Conservation (phyloP, 2,329 filamentous ascomycete species). For the Ophiostoma himal-ulmi region DNA sequence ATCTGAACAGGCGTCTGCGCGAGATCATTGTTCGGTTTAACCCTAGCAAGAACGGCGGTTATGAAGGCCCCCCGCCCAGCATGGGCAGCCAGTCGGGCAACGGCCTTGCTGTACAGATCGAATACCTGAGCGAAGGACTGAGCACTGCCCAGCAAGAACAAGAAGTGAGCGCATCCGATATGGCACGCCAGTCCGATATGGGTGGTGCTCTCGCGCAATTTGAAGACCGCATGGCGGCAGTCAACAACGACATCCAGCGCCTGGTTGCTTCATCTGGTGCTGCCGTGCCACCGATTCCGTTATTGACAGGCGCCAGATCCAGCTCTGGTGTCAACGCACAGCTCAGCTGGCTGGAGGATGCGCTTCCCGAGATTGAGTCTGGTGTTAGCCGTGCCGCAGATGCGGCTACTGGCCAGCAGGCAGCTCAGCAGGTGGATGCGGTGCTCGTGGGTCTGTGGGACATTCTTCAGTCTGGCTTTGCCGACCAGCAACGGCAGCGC, state of each 20-base stretch:
- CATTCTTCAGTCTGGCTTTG: slow-evolving; percentile 50
- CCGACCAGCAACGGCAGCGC: slow-evolving; percentile 50
- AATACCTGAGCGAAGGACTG: slow-evolving; percentile 65
- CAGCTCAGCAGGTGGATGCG: slow-evolving; percentile 51
- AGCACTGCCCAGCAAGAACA: slow-evolving; percentile 55
- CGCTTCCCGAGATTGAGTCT: slow-evolving; percentile 46
- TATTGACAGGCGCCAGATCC: slow-evolving; percentile 47
- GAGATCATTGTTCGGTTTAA: slow-evolving; percentile 61
- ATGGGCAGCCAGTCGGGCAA: slow-evolving; percentile 40
- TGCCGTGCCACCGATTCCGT: slow-evolving; percentile 50
- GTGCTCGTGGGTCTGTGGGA: slow-evolving; percentile 53
- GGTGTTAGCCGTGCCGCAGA: slow-evolving; percentile 39
- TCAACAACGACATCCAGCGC: slow-evolving; percentile 60
- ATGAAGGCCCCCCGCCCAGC: slow-evolving; percentile 39
- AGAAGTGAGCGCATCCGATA: slow-evolving; percentile 29
- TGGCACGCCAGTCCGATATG: slow-evolving; percentile 27
- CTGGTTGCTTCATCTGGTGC: slow-evolving; percentile 44
- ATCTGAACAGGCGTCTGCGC: slow-evolving; percentile 60
- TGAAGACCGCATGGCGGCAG: slow-evolving; percentile 50
- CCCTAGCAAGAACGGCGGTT: slow-evolving; percentile 47
- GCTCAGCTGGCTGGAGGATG: slow-evolving; percentile 60
- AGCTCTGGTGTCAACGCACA: slow-evolving; percentile 60
- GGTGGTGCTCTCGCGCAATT: slow-evolving; percentile 36
- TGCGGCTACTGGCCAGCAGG: slow-evolving; percentile 35
- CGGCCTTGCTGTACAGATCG: slow-evolving; percentile 53